These are phyloP conservation scores for Didymellaceae sp. DNA, from an alignment of 2,329 filamentous ascomycete species.

Conservation along the genomic window DNA sequence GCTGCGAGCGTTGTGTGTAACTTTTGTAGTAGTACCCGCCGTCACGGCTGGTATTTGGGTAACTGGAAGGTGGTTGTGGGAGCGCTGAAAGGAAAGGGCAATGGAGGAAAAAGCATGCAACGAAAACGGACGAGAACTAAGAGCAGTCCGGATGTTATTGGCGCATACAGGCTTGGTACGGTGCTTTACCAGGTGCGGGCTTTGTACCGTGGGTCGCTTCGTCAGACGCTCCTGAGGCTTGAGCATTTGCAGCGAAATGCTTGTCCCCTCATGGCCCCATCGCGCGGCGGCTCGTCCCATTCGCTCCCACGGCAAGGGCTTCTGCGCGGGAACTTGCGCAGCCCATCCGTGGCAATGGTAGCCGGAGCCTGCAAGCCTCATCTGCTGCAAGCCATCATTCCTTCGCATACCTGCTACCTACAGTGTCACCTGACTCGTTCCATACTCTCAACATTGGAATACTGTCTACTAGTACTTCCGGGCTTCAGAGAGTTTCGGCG, in stretches of 20 bases:
- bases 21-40: conserved; percentile 13
- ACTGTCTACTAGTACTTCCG: not conserved
- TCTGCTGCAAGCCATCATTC: conserved; percentile 13
- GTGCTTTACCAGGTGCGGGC: conserved; percentile 10
- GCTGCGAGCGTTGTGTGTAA: conserved; percentile 17
- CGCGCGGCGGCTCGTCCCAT: conserved; percentile 12
- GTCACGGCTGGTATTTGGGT: conserved; percentile 13
- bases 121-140: conserved; percentile 19
- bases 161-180: not conserved
- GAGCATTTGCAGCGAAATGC: not conserved
- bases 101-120: conserved; percentile 5
- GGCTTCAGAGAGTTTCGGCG: not conserved
- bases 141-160: not conserved
- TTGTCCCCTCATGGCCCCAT: conserved; percentile 2
- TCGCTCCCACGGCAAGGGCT: conserved; percentile 14
- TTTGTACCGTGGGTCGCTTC: conserved; percentile 11
- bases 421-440: not conserved
- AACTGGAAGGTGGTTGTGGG: conserved; percentile 3
- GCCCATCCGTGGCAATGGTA: conserved; percentile 12
- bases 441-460: too few species aligned
- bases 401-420: not conserved
- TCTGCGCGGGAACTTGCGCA: conserved; percentile 11
- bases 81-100: conserved; percentile 1
- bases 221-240: not conserved
- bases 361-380: conserved; percentile 13